These are phyloP conservation scores for Amanita subjunquillea DNA, from an alignment of 768 basidiomycete genomes.

Conservation along the genomic window DNA sequence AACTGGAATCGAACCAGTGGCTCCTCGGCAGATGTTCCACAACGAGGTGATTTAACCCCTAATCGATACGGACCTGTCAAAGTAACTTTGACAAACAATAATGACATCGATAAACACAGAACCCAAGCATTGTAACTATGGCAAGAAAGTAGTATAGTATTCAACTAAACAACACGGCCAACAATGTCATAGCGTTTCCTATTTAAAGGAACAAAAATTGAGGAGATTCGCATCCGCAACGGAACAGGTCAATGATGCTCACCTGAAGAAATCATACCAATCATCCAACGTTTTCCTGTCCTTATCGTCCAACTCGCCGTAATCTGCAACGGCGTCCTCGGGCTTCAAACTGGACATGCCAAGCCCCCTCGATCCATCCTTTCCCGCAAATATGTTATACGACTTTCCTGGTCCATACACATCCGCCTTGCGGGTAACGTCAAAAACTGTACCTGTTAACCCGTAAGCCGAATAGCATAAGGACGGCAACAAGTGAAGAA, in stretches of 20 bases:
- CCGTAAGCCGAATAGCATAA: neutral
- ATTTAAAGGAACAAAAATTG: neutral
- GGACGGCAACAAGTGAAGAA: neutral
- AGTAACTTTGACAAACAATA: neutral
- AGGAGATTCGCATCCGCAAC: neutral
- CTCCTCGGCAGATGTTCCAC: slow-evolving; percentile 19
- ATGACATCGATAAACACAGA: neutral
- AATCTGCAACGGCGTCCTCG: slow-evolving; percentile 85
- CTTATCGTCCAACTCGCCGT: slow-evolving; percentile 58
- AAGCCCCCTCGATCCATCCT: slow-evolving; percentile 83
- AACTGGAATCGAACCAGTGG: slow-evolving; percentile 24
- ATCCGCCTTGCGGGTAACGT: slow-evolving; percentile 76
- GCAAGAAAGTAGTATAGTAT: neutral
- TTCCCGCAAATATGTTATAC: slow-evolving; percentile 86
- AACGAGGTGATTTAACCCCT: slow-evolving; percentile 25
- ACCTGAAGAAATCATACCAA: slow-evolving; percentile 85
- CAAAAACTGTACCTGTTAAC: slow-evolving; percentile 73
- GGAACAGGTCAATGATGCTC: slow-evolving; percentile 22
- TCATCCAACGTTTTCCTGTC: slow-evolving; percentile 78
- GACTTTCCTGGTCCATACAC: slow-evolving; percentile 80
- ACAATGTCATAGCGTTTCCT: slow-evolving; percentile 87
- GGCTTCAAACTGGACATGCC: slow-evolving; percentile 82
- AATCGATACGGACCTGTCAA: slow-evolving; percentile 17
- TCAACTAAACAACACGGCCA: slow-evolving; percentile 41
- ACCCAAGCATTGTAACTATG: neutral